Percentiles rank a stretch among this genome's conserved stretches.
Evolutionary conservation across 192 early-diverging fungal genomes (phyloP).

Genomic region (Allomyces javanicus): DNA sequence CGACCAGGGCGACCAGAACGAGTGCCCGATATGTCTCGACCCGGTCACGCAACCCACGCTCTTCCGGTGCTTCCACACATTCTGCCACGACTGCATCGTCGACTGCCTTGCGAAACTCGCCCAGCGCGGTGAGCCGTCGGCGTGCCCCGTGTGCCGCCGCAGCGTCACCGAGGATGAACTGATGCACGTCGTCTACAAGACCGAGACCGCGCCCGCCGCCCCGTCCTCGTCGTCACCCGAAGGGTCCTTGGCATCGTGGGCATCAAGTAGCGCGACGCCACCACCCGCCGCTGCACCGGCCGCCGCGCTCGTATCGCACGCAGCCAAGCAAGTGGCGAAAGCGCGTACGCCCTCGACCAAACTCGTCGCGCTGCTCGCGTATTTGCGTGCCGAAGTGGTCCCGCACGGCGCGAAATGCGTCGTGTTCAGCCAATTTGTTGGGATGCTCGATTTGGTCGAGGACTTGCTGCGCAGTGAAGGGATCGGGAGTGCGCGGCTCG

Average conservation of each 20-base stretch:
- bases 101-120: not conserved
- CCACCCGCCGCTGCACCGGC: not conserved
- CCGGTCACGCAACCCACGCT: not conserved
- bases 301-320: too few relatives aligned
- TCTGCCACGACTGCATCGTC: not conserved
- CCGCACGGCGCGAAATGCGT: constrained; percentile 41
- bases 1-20: not conserved
- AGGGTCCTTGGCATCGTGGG: not conserved
- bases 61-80: not conserved
- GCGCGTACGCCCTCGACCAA: too few relatives aligned
- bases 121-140: not conserved
- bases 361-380: not conserved
- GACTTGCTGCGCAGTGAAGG: constrained; percentile 25
- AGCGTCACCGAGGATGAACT: not conserved
- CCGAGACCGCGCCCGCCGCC: too few relatives aligned
- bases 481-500: constrained; percentile 47
- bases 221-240: not conserved
- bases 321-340: too few relatives aligned
- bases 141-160: not conserved
- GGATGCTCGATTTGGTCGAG: constrained; percentile 57
- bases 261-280: not conserved
- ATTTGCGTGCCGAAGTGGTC: not conserved
- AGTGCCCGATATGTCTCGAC: not conserved
- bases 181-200: not conserved
- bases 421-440: constrained; percentile 88